phyloP scores from a whole-genome alignment of 495 filamentous ascomycete species.

The Penicillium bialowiezense region DNA sequence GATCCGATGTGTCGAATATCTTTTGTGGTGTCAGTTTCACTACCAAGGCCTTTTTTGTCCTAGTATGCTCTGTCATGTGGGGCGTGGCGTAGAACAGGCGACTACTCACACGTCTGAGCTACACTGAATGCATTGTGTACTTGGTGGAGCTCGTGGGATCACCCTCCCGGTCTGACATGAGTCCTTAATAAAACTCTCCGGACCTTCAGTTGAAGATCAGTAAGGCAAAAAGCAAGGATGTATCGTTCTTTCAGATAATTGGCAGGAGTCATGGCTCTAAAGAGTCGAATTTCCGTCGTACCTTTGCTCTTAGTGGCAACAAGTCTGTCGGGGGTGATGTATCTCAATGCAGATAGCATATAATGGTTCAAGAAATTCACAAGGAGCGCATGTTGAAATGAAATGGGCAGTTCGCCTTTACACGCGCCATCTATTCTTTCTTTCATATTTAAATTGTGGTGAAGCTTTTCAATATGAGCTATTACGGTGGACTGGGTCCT shows the following conservation, averaged over 20 bases:
- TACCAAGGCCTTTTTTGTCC: background rate
- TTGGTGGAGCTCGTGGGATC: slow-evolving; percentile 1
- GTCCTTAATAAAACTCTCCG: slow-evolving; percentile 3
- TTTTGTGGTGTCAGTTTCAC: background rate
- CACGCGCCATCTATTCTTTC: background rate
- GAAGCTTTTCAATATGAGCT: slow-evolving; percentile 14
- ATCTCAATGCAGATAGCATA: slow-evolving; percentile 10
- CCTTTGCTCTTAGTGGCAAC: background rate
- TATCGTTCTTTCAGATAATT: background rate
- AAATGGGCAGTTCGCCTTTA: background rate
- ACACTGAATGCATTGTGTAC: background rate
- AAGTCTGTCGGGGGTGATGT: background rate
- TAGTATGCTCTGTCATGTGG: background rate
- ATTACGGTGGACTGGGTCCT: slow-evolving; percentile 25
- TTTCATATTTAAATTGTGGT: background rate
- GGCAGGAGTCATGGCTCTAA: background rate
- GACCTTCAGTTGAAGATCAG: background rate
- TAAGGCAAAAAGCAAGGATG: background rate
- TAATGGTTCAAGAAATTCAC: background rate
- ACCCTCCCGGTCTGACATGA: background rate
- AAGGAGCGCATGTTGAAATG: background rate
- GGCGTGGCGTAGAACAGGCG: background rate
- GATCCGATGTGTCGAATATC: background rate
- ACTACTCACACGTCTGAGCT: background rate
- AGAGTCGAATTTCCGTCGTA: background rate